These are phyloP conservation scores for Chaetoscypha palmicola DNA, from an alignment of 2,329 filamentous ascomycete species.

Conservation along the genomic window DNA sequence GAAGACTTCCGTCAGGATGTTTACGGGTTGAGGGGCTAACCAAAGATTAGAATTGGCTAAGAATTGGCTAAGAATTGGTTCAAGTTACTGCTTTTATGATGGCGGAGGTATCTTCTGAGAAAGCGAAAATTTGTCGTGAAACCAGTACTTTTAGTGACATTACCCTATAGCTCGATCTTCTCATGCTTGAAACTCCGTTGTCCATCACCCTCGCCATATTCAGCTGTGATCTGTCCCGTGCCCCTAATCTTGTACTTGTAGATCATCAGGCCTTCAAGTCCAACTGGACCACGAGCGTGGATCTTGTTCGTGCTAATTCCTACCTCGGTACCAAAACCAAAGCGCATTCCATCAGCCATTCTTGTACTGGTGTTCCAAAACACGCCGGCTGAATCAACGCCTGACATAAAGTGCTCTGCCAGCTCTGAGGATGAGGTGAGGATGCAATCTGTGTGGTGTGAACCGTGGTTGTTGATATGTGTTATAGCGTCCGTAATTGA, in stretches of 20 bases:
- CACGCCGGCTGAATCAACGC: conserved; percentile 81
- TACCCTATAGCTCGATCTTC: conserved; percentile 29
- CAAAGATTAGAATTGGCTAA: too few relatives aligned
- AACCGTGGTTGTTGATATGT: conserved; percentile 90
- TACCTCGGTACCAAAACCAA: conserved; percentile 96
- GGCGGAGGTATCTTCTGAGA: too few relatives aligned
- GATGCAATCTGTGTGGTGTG: conserved; percentile 90
- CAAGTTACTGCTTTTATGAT: too few relatives aligned
- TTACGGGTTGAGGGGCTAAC: too few relatives aligned
- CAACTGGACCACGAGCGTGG: conserved; percentile 86
- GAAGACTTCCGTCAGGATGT: too few relatives aligned
- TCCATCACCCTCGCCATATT: conserved; percentile 61
- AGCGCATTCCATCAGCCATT: conserved; percentile 94
- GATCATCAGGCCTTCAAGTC: conserved; percentile 88
- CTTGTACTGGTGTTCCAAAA: conserved; percentile 97
- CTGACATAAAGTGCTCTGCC: conserved; percentile 77
- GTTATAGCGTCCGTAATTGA: conserved; percentile 63
- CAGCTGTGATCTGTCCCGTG: conserved; percentile 70
- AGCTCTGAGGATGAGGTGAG: conserved; percentile 60
- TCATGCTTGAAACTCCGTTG: conserved; percentile 55
- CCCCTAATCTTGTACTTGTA: conserved; percentile 94
- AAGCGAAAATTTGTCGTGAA: too few relatives aligned
- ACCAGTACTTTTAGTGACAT: too few relatives aligned
- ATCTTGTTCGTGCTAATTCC: conserved; percentile 99
- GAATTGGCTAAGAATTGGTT: too few relatives aligned